Evolutionary conservation across 108 stramenopile genomes (phyloP), one percentile per base, ranked within the genome.

Genomic region (Cyclostephanos invisitatus): DNA sequence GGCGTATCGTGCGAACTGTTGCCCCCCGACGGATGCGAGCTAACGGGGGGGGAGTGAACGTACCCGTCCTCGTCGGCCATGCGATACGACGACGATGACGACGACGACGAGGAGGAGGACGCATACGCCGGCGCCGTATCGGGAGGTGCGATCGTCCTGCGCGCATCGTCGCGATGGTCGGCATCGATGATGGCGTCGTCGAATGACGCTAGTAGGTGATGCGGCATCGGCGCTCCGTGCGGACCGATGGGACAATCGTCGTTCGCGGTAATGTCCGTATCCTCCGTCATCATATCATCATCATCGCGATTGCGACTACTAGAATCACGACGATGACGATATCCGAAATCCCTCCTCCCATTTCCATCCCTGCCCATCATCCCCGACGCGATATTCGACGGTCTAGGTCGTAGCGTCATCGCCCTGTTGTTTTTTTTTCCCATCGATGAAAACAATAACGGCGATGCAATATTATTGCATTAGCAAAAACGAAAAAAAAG

Each of bases 241-340:
- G 77, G 77, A 36, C 77, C 77, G 2, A 78, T 66, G 48, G 77
- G 77, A 55, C 46, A 63, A 55, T 38, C 71, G 1, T 3, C 32
- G 32, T n/a, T 54, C 61, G 40, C 49, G 35, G 24, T 61, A 48
- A 11, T 42, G 17, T 6, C 8, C 18, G 20, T 20, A 15, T 21
- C 37, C 28, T 20, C 21, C 36, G 32, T 60, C 22, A 48, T 36
- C 32, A 36, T 36, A 38, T 40, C 20, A 21, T 29, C 17, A 21
- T 59, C 4, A 5, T 11, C 9, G 14, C 3, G 2, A 7, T 5
- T 0, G 11, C 24, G 17, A 57, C 8, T 0, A 27, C 32, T 4
- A 2, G 32, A 4, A 32, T 4, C 48, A 29, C 51, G 37, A 36
- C 22, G 22, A 28, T 37, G 62, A 21, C 48, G 54, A 37, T 54